phyloP scores from a whole-genome alignment of 345 rosid genomes.

The Boechera stricta region DNA sequence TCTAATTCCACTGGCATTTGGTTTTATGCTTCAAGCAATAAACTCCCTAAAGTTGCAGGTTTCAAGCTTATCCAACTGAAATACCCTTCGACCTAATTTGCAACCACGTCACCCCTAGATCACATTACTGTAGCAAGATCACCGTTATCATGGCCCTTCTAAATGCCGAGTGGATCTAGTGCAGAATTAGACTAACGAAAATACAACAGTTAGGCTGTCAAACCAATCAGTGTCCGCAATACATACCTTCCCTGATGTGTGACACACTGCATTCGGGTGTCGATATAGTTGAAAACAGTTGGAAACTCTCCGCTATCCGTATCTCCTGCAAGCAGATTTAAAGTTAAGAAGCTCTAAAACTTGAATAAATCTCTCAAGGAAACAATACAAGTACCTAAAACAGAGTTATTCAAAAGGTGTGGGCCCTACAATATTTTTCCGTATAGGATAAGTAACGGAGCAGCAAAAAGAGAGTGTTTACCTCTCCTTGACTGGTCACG shows the following conservation, averaged over 20 bases:
- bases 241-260: conserved; percentile 60
- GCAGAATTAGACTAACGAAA: conserved; percentile 20
- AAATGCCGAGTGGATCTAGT: conserved; percentile 1
- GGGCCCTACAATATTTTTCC: not conserved
- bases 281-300: conserved; percentile 83
- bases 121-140: conserved; percentile 15
- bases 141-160: not conserved
- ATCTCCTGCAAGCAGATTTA: conserved; percentile 66
- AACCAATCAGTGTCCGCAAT: conserved; percentile 9
- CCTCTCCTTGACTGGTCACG: conserved; percentile 81
- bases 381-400: conserved; percentile 22
- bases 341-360: conserved; percentile 17
- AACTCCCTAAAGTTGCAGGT: conserved; percentile 30
- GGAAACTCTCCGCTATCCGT: conserved; percentile 79
- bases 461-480: conserved; percentile 37
- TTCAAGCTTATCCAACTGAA: conserved; percentile 12
- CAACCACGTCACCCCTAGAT: conserved; percentile 27
- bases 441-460: conserved; percentile 6
- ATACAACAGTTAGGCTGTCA: conserved; percentile 23
- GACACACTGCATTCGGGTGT: conserved; percentile 58
- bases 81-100: conserved; percentile 14
- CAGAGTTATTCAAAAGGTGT: conserved; percentile 8
- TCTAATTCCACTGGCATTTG: conserved; percentile 21
- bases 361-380: conserved; percentile 16
- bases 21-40: conserved; percentile 21